Conservation (phyloP, 306 rosid genomes). For the Malus orientalis region DNA sequence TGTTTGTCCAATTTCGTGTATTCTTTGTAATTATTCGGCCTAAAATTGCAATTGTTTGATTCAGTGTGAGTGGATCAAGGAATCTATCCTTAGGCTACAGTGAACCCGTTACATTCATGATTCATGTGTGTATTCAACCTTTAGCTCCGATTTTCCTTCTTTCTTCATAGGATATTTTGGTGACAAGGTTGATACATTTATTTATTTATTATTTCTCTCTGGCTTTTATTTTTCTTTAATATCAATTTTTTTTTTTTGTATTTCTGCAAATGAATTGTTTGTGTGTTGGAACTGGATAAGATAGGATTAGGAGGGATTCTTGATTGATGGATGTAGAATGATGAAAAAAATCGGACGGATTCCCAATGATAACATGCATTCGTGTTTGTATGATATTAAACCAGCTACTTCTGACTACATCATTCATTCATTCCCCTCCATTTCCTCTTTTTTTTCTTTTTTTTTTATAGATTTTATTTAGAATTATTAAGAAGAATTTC, state of each 20-base stretch:
- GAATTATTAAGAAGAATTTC: neutral
- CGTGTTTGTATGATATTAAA: constrained; percentile 1
- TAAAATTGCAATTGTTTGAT: constrained; percentile 8
- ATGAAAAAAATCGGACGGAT: constrained; percentile 6
- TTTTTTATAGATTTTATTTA: neutral
- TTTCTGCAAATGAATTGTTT: too few relatives aligned
- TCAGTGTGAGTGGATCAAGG: neutral
- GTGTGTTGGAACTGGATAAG: too few relatives aligned
- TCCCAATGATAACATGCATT: constrained; percentile 8
- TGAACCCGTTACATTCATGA: neutral
- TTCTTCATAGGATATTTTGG: neutral
- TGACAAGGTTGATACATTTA: constrained; percentile 17
- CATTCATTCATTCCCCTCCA: neutral
- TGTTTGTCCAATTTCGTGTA: neutral
- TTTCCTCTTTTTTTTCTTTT: too few relatives aligned
- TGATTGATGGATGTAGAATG: neutral
- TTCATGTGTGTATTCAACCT: constrained; percentile 2
- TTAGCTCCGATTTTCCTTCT: constrained; percentile 15
- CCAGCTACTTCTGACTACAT: constrained; percentile 15
- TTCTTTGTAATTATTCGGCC: neutral
- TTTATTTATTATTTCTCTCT: neutral
- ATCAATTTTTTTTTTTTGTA: neutral
- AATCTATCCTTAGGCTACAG: constrained; percentile 21
- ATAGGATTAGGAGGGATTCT: neutral
- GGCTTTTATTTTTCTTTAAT: neutral